These are phyloP conservation scores for Colletotrichum sansevieriae DNA, from an alignment of 2,329 filamentous ascomycete genomes.

Conservation along the genomic window DNA sequence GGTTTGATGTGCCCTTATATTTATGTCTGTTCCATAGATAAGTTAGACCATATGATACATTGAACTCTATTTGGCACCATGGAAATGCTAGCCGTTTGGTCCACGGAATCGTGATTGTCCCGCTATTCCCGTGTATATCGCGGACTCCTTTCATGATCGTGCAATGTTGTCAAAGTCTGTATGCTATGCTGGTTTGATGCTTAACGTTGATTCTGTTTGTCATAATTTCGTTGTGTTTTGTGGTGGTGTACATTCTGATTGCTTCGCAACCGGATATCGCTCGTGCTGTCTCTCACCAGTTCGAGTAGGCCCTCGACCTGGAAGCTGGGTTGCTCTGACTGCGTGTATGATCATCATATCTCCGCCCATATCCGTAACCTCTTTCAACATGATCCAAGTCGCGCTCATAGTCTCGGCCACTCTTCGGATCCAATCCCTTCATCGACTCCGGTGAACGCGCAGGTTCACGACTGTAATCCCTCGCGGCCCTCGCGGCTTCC, in stretches of 20 bases:
- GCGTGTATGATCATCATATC: conserved; percentile 27
- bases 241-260: neutral
- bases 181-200: conserved; percentile 11
- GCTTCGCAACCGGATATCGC: neutral
- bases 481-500: conserved; percentile 26
- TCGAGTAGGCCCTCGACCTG: conserved; percentile 21
- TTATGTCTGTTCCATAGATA: conserved; percentile 43
- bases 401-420: conserved; percentile 14
- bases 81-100: neutral
- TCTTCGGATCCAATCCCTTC: neutral
- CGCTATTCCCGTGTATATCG: neutral
- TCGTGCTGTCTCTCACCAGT: conserved; percentile 7
- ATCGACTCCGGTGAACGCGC: conserved; percentile 26
- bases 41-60: conserved; percentile 1
- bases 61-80: neutral
- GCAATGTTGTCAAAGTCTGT: neutral
- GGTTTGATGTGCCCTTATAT: conserved; percentile 1
- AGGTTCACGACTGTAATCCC: conserved; percentile 33
- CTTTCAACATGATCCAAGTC: conserved; percentile 20
- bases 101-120: too few relatives aligned
- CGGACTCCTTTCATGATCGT: neutral
- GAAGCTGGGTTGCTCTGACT: conserved; percentile 34
- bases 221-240: conserved; percentile 11
- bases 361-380: conserved; percentile 25
- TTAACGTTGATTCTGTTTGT: neutral